phyloP scores from a whole-genome alignment of 352 stramenopile species.

The Globisporangium acanthophoron region DNA sequence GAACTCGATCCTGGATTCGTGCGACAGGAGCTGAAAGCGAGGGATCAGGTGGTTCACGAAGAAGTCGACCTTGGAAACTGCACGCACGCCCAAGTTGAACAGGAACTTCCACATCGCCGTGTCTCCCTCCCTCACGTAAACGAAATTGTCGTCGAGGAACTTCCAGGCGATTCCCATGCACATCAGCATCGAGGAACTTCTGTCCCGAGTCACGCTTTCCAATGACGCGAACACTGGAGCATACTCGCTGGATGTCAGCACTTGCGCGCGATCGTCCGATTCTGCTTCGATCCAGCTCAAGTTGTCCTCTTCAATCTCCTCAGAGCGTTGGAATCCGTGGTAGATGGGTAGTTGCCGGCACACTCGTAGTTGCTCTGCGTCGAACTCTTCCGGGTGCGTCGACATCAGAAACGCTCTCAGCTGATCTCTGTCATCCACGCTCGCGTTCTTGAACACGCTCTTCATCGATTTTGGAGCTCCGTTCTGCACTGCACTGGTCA shows the following conservation, averaged over 20 bases:
- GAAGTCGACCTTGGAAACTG: conserved; percentile 43
- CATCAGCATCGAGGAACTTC: conserved; percentile 17
- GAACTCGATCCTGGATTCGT: conserved; percentile 29
- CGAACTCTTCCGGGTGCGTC: conserved; percentile 28
- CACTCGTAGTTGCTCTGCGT: conserved; percentile 22
- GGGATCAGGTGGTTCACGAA: conserved; percentile 47
- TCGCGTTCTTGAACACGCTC: conserved; percentile 16
- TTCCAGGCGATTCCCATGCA: conserved; percentile 36
- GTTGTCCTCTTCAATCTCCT: conserved; percentile 12
- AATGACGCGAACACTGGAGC: conserved; percentile 26
- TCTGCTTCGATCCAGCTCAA: conserved; percentile 8
- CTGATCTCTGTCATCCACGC: conserved; percentile 27
- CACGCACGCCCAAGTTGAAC: conserved; percentile 22
- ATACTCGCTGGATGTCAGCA: conserved; percentile 13
- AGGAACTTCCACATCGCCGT: conserved; percentile 22
- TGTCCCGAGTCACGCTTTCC: conserved; percentile 12
- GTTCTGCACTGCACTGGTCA: neutral
- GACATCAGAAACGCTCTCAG: conserved; percentile 42
- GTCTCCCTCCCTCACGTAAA: conserved; percentile 44
- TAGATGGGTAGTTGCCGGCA: conserved; percentile 50
- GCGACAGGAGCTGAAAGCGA: conserved; percentile 27
- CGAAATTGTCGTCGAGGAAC: conserved; percentile 45
- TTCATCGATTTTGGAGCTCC: conserved; percentile 8
- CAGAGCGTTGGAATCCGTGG: conserved; percentile 21
- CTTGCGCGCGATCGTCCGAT: neutral